These are phyloP conservation scores for Backusella westeae DNA, from an alignment of 192 early-diverging fungal genomes.

Conservation along the genomic window DNA sequence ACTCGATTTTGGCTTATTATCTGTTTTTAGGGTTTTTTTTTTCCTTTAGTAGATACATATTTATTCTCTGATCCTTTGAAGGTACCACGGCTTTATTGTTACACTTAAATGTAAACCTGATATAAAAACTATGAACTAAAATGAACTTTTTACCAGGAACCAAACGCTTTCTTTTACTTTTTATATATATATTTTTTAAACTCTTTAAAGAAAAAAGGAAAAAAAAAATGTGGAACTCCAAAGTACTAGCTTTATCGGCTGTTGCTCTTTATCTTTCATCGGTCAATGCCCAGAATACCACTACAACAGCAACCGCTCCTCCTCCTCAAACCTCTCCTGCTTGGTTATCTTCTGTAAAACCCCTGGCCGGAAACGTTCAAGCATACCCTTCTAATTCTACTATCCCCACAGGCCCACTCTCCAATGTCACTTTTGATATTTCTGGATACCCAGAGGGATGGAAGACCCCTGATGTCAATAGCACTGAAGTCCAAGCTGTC, in stretches of 20 bases:
- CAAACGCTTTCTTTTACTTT: background rate
- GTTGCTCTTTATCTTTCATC: background rate
- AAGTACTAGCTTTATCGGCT: background rate
- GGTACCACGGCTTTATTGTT: background rate
- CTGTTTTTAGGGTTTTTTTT: background rate
- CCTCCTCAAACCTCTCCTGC: slow-evolving; percentile 26
- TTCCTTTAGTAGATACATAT: background rate
- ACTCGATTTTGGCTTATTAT: background rate
- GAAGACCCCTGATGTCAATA: slow-evolving; percentile 37
- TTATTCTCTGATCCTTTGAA: background rate
- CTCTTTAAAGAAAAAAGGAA: background rate
- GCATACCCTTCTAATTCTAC: slow-evolving; percentile 11
- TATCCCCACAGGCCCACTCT: slow-evolving; percentile 26
- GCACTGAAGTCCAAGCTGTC: slow-evolving; percentile 29
- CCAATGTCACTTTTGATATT: background rate
- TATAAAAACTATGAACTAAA: background rate
- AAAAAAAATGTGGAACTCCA: background rate
- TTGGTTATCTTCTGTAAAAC: slow-evolving; percentile 24
- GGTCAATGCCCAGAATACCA: background rate
- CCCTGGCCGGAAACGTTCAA: slow-evolving; percentile 23
- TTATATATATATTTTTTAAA: background rate
- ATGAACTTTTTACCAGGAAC: background rate
- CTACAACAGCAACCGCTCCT: background rate
- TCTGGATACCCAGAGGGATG: slow-evolving; percentile 36
- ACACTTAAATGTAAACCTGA: background rate